Percentiles rank a stretch among this genome's conserved stretches.
Conservation (phyloP, 345 rosid genomes). For the Sonneratia caseolaris region DNA sequence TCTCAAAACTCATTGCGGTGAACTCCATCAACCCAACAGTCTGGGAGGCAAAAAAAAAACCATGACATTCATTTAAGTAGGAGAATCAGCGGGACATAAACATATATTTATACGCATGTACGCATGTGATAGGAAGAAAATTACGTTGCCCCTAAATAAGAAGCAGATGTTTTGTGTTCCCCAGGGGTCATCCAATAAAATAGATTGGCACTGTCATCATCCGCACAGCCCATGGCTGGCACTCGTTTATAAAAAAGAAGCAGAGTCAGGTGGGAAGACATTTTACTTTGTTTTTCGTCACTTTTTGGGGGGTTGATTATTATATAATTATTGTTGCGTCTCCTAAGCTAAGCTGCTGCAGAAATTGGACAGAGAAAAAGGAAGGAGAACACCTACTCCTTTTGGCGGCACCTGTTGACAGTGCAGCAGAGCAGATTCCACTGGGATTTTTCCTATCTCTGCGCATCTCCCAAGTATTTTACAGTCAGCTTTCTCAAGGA, state of each 20-base stretch:
- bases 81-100: too few species aligned
- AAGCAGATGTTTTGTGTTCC: too few species aligned
- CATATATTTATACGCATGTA: too few species aligned
- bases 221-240: background rate
- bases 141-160: too few species aligned
- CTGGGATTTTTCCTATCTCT: constrained; percentile 1
- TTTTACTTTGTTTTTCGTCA: background rate
- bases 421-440: constrained; percentile 2
- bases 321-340: background rate
- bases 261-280: background rate
- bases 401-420: constrained; percentile 3
- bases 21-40: too few species aligned
- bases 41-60: too few species aligned
- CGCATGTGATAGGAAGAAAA: too few species aligned
- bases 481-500: constrained; percentile 3
- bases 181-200: background rate
- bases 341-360: background rate
- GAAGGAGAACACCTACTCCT: background rate
- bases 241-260: background rate
- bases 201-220: background rate
- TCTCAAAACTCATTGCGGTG: too few species aligned
- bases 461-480: background rate
- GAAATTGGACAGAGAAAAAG: background rate
- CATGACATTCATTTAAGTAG: too few species aligned
- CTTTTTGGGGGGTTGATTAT: background rate